Base-by-base conservation (phyloP, 2,329 filamentous ascomycete species). In the Ambrosiella cleistominuta region DNA sequence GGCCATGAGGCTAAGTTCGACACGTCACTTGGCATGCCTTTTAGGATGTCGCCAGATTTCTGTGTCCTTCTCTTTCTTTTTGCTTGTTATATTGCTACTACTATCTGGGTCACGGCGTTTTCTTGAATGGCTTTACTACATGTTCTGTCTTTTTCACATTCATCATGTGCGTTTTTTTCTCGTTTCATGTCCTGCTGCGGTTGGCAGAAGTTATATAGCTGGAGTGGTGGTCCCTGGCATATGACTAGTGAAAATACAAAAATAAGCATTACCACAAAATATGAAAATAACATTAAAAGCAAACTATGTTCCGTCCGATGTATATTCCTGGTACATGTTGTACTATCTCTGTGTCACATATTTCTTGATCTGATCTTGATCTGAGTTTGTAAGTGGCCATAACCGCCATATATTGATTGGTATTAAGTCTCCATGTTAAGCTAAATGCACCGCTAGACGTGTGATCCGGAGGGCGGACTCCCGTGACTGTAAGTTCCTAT, bases 61-160 rank as follows among this genome's bases (percentile, higher is more conserved):
- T 57, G 49, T 53, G 58, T 60, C 54, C 38, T 56, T 60, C 57
- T 54, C 4, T 58, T 44, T 58, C 35, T 59, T 59, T 42, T 59
- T 52, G 19, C 19, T 42, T 60, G 54, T 60, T 60, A 54, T 60
- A 47, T 60, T 60, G 54, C 39, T 54, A 54, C 39, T 40, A 60
- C 58, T 60, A 52, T 56, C 47, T 60, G 56, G 59, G 59, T 60
- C 51, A 60, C 52, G 59, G 59, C 59, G 59, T 60, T 60, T 57
- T 60, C 56, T 45, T 60, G 49, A 60, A 60, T 60, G 58, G 49
- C 56, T 56, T 60, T 55, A 60, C 54, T 60, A 54, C 56, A 60
- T 60, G 57, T 58, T 57, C 52, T 60, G 58, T 57, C 42, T 55
- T 54, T 54, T 15, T 54, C 52, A 54, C 56, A 56, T 60, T 39